phyloP scores from a whole-genome alignment of 345 rosid genomes.

The Salix udensis region DNA sequence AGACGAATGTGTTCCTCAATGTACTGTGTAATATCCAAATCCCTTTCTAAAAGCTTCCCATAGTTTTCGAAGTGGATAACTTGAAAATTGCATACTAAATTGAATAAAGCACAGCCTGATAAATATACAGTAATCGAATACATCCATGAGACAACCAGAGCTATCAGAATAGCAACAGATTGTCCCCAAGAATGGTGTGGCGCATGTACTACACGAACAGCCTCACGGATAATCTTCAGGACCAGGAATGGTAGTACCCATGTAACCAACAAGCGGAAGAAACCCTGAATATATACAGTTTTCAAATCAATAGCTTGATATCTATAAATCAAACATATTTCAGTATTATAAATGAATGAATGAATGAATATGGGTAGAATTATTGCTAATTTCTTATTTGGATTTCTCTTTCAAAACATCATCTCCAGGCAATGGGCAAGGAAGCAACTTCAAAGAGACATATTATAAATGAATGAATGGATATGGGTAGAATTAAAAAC shows the following conservation, averaged over 20 bases:
- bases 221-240: constrained; percentile 31
- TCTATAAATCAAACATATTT: background rate
- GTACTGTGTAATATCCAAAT: constrained; percentile 24
- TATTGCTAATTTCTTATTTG: background rate
- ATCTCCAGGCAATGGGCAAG: background rate
- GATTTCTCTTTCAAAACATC: background rate
- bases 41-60: constrained; percentile 36
- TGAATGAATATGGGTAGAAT: too few species aligned
- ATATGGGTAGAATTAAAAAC: background rate
- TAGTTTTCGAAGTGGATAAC: constrained; percentile 37
- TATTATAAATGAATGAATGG: too few species aligned
- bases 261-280: constrained; percentile 27
- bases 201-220: constrained; percentile 3
- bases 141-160: constrained; percentile 28
- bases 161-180: constrained; percentile 13
- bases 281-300: constrained; percentile 24
- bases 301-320: background rate
- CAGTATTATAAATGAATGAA: too few species aligned
- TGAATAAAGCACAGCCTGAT: constrained; percentile 34
- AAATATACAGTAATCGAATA: constrained; percentile 23
- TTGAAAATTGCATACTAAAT: constrained; percentile 31
- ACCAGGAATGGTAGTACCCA: constrained; percentile 31
- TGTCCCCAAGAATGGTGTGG: constrained; percentile 23
- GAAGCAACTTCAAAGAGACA: background rate
- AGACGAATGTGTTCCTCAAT: constrained; percentile 32